phyloP scores from a whole-genome alignment of 495 filamentous ascomycete genomes.

The Collariella sp. region DNA sequence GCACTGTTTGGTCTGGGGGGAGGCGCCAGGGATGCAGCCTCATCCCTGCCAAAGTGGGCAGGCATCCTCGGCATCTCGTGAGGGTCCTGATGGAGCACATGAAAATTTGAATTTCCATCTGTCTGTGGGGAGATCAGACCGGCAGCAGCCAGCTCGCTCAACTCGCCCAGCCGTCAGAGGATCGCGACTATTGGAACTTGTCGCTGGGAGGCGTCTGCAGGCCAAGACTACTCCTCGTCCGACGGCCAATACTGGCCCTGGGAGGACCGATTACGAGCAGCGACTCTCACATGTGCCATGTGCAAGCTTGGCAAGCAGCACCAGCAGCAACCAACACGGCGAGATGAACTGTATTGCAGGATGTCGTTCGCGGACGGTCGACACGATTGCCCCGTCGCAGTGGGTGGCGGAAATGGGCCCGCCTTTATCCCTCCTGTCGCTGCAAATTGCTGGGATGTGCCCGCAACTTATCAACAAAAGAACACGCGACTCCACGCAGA shows the following conservation, averaged over 20 bases:
- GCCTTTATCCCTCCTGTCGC: not conserved
- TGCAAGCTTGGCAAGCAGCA: not conserved
- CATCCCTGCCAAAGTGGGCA: conserved; percentile 9
- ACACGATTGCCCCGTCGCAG: not conserved
- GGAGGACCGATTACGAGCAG: not conserved
- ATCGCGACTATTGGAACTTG: not conserved
- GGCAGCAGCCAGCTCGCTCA: not conserved
- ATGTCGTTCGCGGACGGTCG: not conserved
- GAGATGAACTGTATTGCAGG: not conserved
- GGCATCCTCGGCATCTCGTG: conserved; percentile 21
- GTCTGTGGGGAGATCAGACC: not conserved
- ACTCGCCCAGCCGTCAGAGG: not conserved
- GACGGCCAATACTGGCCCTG: not conserved
- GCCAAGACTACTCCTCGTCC: not conserved
- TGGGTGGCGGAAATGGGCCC: not conserved
- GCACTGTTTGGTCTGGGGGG: no score
- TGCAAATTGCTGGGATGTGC: not conserved
- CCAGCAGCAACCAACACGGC: not conserved
- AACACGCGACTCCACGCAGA: not conserved
- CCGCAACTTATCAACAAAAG: not conserved
- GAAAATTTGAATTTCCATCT: conserved; percentile 18
- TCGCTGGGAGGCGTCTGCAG: not conserved
- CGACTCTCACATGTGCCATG: not conserved
- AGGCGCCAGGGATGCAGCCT: conserved; percentile 10
- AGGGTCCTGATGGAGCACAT: conserved; percentile 19